Evolutionary conservation across 2,329 filamentous ascomycete species (phyloP).

Genomic region (Fusarium zealandicum): DNA sequence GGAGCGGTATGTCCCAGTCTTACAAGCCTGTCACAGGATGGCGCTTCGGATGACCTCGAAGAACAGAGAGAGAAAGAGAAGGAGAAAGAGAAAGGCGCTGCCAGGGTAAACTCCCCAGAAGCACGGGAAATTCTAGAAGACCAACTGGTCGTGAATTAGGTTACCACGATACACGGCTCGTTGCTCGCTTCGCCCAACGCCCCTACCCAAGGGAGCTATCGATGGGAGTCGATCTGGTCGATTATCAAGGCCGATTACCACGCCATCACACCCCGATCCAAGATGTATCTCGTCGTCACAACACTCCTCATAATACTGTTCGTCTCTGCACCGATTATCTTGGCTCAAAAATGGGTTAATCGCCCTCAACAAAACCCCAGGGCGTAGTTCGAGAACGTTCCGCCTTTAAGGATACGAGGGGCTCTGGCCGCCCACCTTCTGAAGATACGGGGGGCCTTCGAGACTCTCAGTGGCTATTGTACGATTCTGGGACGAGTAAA

Average conservation of each 20-base stretch:
- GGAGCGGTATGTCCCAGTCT: background rate
- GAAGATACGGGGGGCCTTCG: too few species aligned
- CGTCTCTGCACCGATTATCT: background rate
- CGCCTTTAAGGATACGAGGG: too few species aligned
- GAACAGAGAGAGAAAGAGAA: background rate
- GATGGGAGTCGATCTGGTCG: background rate
- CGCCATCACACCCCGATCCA: background rate
- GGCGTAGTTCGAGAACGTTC: too few species aligned
- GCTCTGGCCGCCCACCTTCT: too few species aligned
- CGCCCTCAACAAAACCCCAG: too few species aligned
- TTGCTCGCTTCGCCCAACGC: background rate
- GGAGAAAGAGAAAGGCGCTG: background rate
- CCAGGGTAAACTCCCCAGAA: background rate
- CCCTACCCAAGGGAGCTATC: too few species aligned
- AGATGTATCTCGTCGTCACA: background rate
- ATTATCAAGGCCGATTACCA: background rate
- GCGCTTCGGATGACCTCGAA: slow-evolving; percentile 3
- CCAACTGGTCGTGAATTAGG: background rate
- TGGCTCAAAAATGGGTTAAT: background rate
- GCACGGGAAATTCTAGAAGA: background rate
- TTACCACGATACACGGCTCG: background rate
- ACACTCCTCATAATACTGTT: background rate
- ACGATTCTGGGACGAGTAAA: background rate
- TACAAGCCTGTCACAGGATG: background rate
- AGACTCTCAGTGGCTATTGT: background rate